Evolutionary conservation across 768 basidiomycete genomes (phyloP).

Genomic region (Podaxis mareebaensis): DNA sequence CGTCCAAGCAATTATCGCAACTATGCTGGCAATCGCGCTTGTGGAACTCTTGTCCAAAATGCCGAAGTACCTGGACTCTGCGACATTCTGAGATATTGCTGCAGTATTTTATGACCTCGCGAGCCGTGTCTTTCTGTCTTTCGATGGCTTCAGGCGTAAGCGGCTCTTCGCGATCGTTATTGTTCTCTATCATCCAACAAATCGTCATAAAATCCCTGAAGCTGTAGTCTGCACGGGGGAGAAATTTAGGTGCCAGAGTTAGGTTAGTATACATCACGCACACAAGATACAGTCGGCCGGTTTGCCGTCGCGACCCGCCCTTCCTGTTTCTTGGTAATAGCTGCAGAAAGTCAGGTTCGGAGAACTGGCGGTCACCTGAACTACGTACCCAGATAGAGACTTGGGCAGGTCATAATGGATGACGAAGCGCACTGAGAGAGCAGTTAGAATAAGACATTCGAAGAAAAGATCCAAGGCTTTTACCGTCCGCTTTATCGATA

Average conservation of each 20-base stretch:
- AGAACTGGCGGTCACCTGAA: neutral
- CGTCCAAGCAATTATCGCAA: conserved; percentile 83
- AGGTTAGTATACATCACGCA: conserved; percentile 36
- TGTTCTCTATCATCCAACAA: conserved; percentile 61
- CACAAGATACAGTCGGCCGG: conserved; percentile 87
- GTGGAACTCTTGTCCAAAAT: conserved; percentile 85
- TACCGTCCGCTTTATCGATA: conserved; percentile 84
- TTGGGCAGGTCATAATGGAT: conserved; percentile 85
- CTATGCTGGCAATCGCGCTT: conserved; percentile 58
- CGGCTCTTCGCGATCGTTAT: conserved; percentile 33
- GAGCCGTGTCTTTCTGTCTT: conserved; percentile 64
- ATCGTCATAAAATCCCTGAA: conserved; percentile 58
- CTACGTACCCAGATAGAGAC: conserved; percentile 75
- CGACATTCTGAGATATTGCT: conserved; percentile 83
- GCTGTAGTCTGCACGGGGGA: conserved; percentile 49
- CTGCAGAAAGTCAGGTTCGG: conserved; percentile 34
- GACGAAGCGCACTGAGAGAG: conserved; percentile 76
- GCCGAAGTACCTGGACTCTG: conserved; percentile 81
- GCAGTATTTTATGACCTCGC: conserved; percentile 79
- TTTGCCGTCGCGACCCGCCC: conserved; percentile 90
- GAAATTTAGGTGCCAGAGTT: neutral
- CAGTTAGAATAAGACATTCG: neutral
- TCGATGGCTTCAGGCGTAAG: conserved; percentile 56
- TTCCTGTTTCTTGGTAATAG: conserved; percentile 95
- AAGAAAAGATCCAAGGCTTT: conserved; percentile 14